Evolutionary conservation across 2,329 filamentous ascomycete species (phyloP).

Genomic region (Cercospora brassicicola): DNA sequence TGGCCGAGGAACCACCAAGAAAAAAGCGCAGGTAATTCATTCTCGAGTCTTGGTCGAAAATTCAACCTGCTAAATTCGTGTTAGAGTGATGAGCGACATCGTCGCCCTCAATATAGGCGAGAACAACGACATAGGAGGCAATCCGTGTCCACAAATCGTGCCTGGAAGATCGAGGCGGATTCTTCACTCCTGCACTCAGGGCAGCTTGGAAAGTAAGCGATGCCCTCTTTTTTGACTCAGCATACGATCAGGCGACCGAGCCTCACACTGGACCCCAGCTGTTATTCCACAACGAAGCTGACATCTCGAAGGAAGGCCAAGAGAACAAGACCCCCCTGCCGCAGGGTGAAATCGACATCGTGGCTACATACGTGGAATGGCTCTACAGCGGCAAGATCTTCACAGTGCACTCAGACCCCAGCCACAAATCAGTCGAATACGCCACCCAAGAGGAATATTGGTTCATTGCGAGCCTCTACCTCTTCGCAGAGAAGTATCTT

Average conservation of each 20-base stretch:
- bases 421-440: background rate
- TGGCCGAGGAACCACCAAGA: background rate
- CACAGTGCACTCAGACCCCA: background rate
- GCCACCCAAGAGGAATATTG: background rate
- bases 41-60: background rate
- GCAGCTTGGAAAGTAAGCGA: constrained; percentile 3
- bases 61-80: background rate
- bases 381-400: background rate
- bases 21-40: background rate
- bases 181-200: constrained; percentile 7
- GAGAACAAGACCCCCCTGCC: background rate
- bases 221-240: background rate
- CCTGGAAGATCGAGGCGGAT: background rate
- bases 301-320: background rate
- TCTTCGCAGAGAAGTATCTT: background rate
- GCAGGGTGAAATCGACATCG: background rate
- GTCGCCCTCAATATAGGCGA: background rate
- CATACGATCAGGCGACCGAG: background rate
- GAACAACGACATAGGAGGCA: background rate
- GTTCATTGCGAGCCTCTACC: background rate
- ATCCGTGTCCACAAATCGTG: background rate
- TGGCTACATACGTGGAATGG: background rate
- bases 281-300: background rate
- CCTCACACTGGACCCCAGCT: background rate
- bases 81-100: background rate